Base-by-base conservation (phyloP, 805 yeast genomes). In the Isabelozyma pseudorhagii region DNA sequence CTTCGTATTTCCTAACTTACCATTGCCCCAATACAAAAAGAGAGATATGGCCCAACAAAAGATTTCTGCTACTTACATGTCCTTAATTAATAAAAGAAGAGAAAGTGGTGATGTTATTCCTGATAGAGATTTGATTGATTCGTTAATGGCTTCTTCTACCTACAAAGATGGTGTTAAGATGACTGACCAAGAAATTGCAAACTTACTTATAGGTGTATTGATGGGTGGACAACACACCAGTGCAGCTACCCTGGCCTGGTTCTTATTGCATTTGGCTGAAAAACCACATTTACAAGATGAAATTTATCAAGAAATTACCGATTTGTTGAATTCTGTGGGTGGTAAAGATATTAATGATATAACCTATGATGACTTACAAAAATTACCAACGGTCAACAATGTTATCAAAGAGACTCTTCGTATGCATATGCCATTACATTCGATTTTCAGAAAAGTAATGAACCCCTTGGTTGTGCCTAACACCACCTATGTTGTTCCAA, bases 221-320 rank as follows among this genome's bases (percentile, higher is more conserved):
- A 94, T 94, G 99, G 99, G 99, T 62, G 99, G 99, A 54, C 99
- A 94, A 76, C 99, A 94, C 70, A 94, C 99, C 27, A 87, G 96
- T 54, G 94, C 98, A 42, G 81, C 98, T 21, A 94, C 99, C 18
- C 88, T 96, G 40, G 87, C 97, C 14, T 94, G 99, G 99, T 84
- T 84, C 63, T 75, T 94, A 64, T 79, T 94, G 56, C 98, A 94
- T 66, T 78, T 94, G 53, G 97, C 91, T 56, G 96, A 87, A 61
- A 78, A 82, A 61, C 96, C 96, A 43, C 87, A 88, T 40, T 73
- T 93, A 53, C 97, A 90, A 74, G 87, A 92, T 51, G 87, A 85
- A 63, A 69, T 94, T 46, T 87, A 79, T 65, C 70, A 81, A 52
- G 98, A 94, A 72, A 85, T 92, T 62, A 74, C 78, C 62, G 62